These are phyloP conservation scores for Penicillium griseofulvum DNA, from an alignment of 2,329 filamentous ascomycete species.

Conservation along the genomic window DNA sequence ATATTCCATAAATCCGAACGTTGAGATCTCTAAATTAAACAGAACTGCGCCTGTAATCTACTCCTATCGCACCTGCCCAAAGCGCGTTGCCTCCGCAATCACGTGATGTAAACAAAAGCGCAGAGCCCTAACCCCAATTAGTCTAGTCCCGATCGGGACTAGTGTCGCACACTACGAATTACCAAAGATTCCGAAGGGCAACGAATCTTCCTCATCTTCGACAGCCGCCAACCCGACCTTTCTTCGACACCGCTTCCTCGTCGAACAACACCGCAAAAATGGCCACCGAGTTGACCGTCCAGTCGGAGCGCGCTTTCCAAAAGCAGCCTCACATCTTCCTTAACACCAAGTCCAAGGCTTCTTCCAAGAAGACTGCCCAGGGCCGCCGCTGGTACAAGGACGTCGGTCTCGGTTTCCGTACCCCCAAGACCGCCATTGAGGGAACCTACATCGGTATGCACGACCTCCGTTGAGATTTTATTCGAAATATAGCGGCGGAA, in stretches of 20 bases:
- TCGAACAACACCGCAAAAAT: slow-evolving; percentile 64
- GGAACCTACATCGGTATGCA: slow-evolving; percentile 97
- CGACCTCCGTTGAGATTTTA: slow-evolving; percentile 27
- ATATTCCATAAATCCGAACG: background rate
- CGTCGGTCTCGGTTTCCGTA: slow-evolving; percentile 98
- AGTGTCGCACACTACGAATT: slow-evolving; percentile 33
- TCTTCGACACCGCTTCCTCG: slow-evolving; percentile 40
- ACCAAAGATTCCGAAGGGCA: slow-evolving; percentile 38
- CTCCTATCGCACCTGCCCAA: slow-evolving; percentile 11
- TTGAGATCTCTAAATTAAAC: background rate
- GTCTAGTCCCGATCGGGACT: slow-evolving; percentile 31
- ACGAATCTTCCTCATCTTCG: slow-evolving; percentile 43
- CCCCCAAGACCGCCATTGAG: slow-evolving; percentile 97
- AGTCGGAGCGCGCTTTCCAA: slow-evolving; percentile 99
- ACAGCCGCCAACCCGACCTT: slow-evolving; percentile 36
- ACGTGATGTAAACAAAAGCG: slow-evolving; percentile 45
- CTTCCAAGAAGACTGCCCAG: slow-evolving; percentile 79
- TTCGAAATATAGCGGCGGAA: slow-evolving; percentile 15
- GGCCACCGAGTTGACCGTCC: slow-evolving; percentile 98
- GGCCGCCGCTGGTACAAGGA: slow-evolving; percentile 99
- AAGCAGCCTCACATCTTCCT: slow-evolving; percentile 99
- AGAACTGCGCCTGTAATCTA: slow-evolving; percentile 12
- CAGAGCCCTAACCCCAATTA: slow-evolving; percentile 43
- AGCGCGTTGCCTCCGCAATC: slow-evolving; percentile 32
- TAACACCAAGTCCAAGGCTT: slow-evolving; percentile 90